phyloP scores from a whole-genome alignment of 2,329 filamentous ascomycete species.

The Cytospora piceae region DNA sequence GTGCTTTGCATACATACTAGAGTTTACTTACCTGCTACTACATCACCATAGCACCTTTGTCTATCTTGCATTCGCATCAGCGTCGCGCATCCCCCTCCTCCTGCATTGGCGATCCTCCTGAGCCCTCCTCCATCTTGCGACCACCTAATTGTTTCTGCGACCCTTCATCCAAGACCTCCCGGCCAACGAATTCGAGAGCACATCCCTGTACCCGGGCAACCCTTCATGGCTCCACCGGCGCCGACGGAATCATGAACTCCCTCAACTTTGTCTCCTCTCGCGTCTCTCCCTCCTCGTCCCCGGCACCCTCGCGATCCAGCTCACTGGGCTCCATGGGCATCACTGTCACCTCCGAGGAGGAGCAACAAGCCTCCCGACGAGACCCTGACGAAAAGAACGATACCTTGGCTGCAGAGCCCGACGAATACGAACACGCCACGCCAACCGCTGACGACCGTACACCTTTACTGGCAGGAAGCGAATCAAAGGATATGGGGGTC shows the following conservation, averaged over 20 bases:
- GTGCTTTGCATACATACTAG: neutral
- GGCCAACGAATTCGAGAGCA: constrained; percentile 8
- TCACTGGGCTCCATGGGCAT: constrained; percentile 59
- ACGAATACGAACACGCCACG: constrained; percentile 42
- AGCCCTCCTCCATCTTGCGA: neutral
- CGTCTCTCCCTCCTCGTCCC: constrained; percentile 66
- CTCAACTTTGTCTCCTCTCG: constrained; percentile 90
- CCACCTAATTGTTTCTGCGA: neutral
- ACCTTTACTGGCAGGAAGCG: constrained; percentile 59
- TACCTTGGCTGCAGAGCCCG: constrained; percentile 38
- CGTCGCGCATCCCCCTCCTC: neutral
- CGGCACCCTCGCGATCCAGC: constrained; percentile 62
- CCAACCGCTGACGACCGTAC: constrained; percentile 65
- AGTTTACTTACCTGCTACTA: neutral
- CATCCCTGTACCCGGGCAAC: neutral
- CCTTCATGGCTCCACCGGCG: constrained; percentile 58
- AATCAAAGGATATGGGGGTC: constrained; percentile 39
- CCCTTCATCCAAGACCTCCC: constrained; percentile 2
- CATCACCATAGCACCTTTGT: neutral
- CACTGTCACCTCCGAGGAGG: constrained; percentile 48
- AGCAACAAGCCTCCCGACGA: constrained; percentile 34
- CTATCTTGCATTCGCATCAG: constrained; percentile 6
- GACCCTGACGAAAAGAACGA: constrained; percentile 42
- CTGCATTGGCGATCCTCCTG: constrained; percentile 1
- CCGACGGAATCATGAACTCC: constrained; percentile 82